Evolutionary conservation across 2,329 filamentous ascomycete species (phyloP), one percentile per base, ranked within the genome.

Genomic region (Knufia fluminis): DNA sequence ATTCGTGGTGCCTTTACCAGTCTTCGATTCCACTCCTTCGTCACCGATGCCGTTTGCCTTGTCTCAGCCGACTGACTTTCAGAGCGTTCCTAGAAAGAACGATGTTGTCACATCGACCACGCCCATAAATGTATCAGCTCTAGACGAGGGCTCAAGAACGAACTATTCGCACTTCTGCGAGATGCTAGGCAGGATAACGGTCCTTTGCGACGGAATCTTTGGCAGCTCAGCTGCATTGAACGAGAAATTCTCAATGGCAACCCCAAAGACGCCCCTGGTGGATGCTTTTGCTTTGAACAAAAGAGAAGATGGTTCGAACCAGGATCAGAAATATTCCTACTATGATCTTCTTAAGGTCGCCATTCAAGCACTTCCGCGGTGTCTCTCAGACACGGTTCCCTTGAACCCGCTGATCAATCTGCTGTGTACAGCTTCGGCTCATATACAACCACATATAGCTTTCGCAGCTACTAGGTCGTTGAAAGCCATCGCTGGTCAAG

Each of bases 141-240:
- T 97, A 46, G 82, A 79, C 45, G 88, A 94, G 32, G 80, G 81
- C 19, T 82, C 87, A 0, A 84, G 83, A 60, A 86, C 92, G 38
- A 92, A 88, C 62, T 96, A 97, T 65, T 75, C 83, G 48, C 84
- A 85, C 46, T 98, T 98, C 59, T 97, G 91, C 63, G 88, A 95
- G 64, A 91, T 98, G 20, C 71, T 98, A 6, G 92, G 91, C 22
- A 94, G 95, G 64, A 94, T 98, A 49, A 95, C 90, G 1, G 85
- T 97, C 39, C 83, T 97, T 28, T 98, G 92, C 66, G 92, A 98
- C 65, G 92, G 95, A 60, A 86, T 91, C 0, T 98, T 98, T 69
- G 94, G 92, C 46, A 92, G 92, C 0, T 92, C 98, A 69, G 92
- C 91, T 26, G 87, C 88, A 0, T 68, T 97, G 42, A 92, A 98